Conservation (phyloP, 352 stramenopile species). For the Pythium volutum region DNA sequence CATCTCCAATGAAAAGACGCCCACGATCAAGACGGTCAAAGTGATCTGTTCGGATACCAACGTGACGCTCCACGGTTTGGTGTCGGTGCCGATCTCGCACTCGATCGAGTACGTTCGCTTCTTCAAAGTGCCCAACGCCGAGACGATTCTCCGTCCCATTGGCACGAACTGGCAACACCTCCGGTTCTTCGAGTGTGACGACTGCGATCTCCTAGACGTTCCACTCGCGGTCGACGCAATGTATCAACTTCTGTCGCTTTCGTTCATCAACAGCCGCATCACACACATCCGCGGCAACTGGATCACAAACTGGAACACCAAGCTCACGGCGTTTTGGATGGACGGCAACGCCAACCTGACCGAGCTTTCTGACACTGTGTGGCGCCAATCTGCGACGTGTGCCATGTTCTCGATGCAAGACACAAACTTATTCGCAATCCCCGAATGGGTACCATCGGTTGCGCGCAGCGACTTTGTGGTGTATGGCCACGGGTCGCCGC, state of each 20-base stretch:
- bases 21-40: conserved; percentile 11
- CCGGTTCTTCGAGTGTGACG: conserved; percentile 13
- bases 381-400: conserved; percentile 8
- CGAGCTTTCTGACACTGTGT: conserved; percentile 8
- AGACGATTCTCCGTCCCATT: neutral
- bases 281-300: conserved; percentile 2
- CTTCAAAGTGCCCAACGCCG: conserved; percentile 3
- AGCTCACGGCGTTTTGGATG: conserved; percentile 14
- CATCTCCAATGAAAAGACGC: neutral
- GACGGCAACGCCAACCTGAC: conserved; percentile 2
- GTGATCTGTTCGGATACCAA: conserved; percentile 2
- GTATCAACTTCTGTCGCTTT: conserved; percentile 8
- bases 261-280: conserved; percentile 1
- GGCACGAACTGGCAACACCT: conserved; percentile 16
- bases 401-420: conserved; percentile 13
- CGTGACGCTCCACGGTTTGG: neutral
- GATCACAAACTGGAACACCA: neutral
- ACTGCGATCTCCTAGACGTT: conserved; percentile 5
- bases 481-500: conserved; percentile 16
- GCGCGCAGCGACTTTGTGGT: conserved; percentile 2
- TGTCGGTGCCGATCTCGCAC: neutral
- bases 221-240: conserved; percentile 10
- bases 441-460: neutral
- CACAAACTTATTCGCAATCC: conserved; percentile 14
- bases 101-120: conserved; percentile 18